phyloP scores from a whole-genome alignment of 768 basidiomycete species.

The Gymnopilus junonius region DNA sequence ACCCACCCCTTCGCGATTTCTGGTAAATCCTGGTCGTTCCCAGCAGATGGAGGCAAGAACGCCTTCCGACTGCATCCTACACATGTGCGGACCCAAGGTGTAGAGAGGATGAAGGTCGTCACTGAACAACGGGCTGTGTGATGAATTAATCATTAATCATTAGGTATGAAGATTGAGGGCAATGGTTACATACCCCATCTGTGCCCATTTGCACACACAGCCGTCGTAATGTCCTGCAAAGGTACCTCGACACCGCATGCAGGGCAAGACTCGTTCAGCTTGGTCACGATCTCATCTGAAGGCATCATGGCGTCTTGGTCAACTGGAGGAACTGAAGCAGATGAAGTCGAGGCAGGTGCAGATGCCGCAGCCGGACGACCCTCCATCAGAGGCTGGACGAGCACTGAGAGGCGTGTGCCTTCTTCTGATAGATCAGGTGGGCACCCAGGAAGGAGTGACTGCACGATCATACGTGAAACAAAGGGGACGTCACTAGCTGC shows the following conservation, averaged over 20 bases:
- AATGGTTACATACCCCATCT: conserved; percentile 63
- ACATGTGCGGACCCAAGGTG: conserved; percentile 78
- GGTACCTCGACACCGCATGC: conserved; percentile 70
- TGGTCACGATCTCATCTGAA: conserved; percentile 35
- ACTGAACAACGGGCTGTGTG: conserved; percentile 81
- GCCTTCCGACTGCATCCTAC: conserved; percentile 83
- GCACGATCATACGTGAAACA: conserved; percentile 60
- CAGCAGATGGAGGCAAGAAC: conserved; percentile 59
- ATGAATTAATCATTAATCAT: conserved; percentile 21
- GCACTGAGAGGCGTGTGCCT: conserved; percentile 33
- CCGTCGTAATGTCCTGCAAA: conserved; percentile 60
- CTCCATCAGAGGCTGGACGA: conserved; percentile 28
- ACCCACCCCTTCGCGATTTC: conserved; percentile 60
- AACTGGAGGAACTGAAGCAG: background rate
- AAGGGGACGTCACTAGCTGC: conserved; percentile 70
- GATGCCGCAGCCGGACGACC: background rate
- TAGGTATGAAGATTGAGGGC: background rate
- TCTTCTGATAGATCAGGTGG: conserved; percentile 43
- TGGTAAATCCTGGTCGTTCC: conserved; percentile 42
- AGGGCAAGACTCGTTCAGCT: conserved; percentile 69
- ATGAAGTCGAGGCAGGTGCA: no score
- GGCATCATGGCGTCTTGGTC: background rate
- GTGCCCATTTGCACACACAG: conserved; percentile 74
- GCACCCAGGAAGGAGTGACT: conserved; percentile 58
- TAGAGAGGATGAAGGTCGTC: conserved; percentile 82